These are phyloP conservation scores for Candida maltosa DNA, from an alignment of 805 yeast species.

Conservation along the genomic window DNA sequence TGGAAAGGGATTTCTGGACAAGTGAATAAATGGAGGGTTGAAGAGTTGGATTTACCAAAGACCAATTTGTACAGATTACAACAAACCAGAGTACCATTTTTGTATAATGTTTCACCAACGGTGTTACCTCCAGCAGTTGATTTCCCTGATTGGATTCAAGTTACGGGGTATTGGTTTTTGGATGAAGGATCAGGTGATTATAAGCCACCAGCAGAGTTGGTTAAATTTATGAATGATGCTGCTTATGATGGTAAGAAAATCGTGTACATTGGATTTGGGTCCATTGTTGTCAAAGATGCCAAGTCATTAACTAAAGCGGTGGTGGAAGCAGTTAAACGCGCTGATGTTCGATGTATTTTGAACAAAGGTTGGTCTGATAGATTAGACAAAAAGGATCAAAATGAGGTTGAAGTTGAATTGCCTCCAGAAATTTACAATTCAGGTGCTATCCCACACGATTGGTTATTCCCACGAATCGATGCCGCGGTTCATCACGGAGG, in stretches of 20 bases:
- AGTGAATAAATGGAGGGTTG: conserved; percentile 83
- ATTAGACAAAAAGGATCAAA: conserved; percentile 34
- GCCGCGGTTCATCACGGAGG: conserved; percentile 98
- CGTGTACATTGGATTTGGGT: conserved; percentile 93
- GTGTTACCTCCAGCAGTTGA: conserved; percentile 92
- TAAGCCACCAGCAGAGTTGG: conserved; percentile 57
- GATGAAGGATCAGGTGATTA: conserved; percentile 59
- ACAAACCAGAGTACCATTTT: conserved; percentile 78
- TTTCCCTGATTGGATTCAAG: conserved; percentile 92
- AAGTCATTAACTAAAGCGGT: conserved; percentile 73
- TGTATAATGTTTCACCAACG: conserved; percentile 84
- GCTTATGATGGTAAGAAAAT: conserved; percentile 58
- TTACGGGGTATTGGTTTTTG: conserved; percentile 94
- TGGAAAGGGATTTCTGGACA: conserved; percentile 92
- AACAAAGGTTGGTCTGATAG: conserved; percentile 96
- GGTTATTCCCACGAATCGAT: conserved; percentile 86
- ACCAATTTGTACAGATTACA: conserved; percentile 71
- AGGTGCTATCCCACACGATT: conserved; percentile 85
- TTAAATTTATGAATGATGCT: conserved; percentile 62
- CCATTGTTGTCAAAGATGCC: conserved; percentile 87
- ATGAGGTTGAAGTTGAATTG: conserved; percentile 39
- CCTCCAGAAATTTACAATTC: conserved; percentile 69
- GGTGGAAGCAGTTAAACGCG: conserved; percentile 69
- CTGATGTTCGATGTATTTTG: conserved; percentile 82
- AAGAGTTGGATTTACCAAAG: conserved; percentile 57